Evolutionary conservation across 768 basidiomycete species (phyloP).

Genomic region (Boletus tomentosulus): DNA sequence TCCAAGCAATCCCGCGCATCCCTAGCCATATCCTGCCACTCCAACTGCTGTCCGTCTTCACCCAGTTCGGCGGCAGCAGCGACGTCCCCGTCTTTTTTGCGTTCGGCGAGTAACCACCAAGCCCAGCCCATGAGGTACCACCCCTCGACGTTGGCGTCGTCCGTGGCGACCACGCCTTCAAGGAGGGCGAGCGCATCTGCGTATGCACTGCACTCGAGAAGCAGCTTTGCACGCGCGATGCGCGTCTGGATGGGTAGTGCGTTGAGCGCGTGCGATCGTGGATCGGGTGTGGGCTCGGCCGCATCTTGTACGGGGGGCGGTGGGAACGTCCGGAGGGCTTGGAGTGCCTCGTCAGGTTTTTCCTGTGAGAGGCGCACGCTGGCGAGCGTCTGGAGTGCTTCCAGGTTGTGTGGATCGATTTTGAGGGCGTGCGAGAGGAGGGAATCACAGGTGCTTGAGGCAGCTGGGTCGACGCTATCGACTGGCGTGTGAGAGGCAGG

Average conservation of each 20-base stretch:
- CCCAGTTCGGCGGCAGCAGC: constrained; percentile 34
- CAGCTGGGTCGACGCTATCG: constrained; percentile 74
- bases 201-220: constrained; percentile 72
- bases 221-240: constrained; percentile 70
- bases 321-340: constrained; percentile 30
- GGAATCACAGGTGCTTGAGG: constrained; percentile 77
- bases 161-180: constrained; percentile 72
- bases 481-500: not conserved
- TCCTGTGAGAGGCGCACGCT: constrained; percentile 89
- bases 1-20: constrained; percentile 80
- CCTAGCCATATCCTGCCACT: constrained; percentile 73
- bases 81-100: constrained; percentile 53
- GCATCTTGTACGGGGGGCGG: constrained; percentile 1
- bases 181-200: constrained; percentile 71
- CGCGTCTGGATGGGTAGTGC: constrained; percentile 62
- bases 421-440: constrained; percentile 70
- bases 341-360: constrained; percentile 71
- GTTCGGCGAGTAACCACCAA: constrained; percentile 78
- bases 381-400: constrained; percentile 75
- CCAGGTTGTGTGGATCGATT: constrained; percentile 69
- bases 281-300: not conserved
- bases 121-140: constrained; percentile 97
- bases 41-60: constrained; percentile 39
- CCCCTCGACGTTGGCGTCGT: constrained; percentile 85
- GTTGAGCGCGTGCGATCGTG: constrained; percentile 37